Evolutionary conservation across 148 eudicot species (phyloP).

Genomic region (Rhododendron griersonianum): DNA sequence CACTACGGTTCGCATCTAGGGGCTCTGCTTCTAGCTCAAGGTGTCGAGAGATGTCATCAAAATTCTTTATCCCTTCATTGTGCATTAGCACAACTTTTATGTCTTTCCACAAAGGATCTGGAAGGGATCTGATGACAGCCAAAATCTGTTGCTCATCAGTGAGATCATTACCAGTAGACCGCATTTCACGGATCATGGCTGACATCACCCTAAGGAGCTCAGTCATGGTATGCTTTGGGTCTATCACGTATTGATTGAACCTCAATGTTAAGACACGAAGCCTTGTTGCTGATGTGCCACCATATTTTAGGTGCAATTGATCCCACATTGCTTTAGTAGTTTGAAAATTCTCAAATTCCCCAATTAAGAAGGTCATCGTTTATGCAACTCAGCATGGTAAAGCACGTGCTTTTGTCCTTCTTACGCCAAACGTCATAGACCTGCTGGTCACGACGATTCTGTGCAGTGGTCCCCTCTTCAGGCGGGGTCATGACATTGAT

Average conservation of each 20-base stretch:
- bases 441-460: too few relatives aligned
- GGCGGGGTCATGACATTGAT: too few relatives aligned
- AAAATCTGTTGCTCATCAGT: background rate
- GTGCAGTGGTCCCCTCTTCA: too few relatives aligned
- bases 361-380: too few relatives aligned
- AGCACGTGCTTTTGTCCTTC: too few relatives aligned
- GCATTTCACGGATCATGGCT: background rate
- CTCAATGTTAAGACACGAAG: background rate
- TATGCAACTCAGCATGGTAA: too few relatives aligned
- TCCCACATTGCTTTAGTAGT: background rate
- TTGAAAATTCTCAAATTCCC: background rate
- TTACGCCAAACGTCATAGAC: too few relatives aligned
- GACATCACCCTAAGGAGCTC: background rate
- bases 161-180: background rate
- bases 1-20: background rate
- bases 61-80: background rate
- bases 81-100: background rate
- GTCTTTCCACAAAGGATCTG: background rate
- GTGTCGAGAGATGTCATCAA: background rate
- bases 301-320: background rate
- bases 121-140: background rate
- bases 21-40: background rate
- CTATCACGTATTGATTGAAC: background rate
- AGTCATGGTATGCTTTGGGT: background rate
- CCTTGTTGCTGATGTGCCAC: background rate